A percentile compares a stretch with the other conserved stretches of the same genome.
phyloP scores from a whole-genome alignment of 2,329 filamentous ascomycete species.

The Plenodomus tracheiphilus region DNA sequence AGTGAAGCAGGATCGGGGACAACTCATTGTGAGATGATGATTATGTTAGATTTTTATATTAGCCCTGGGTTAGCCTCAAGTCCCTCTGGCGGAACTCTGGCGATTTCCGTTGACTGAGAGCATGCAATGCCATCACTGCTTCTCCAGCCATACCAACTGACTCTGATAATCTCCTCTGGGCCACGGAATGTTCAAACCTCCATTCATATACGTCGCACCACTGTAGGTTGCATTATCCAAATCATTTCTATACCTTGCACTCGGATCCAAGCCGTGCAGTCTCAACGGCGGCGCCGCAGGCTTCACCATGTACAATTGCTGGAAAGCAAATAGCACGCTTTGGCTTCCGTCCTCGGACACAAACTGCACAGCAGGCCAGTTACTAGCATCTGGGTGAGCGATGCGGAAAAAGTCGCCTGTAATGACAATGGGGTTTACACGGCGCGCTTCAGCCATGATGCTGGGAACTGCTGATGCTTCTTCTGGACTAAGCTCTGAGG shows the following conservation, averaged over 20 bases:
- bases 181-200: constrained; percentile 60
- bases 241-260: constrained; percentile 56
- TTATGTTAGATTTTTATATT: too few relatives aligned
- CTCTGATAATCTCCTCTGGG: constrained; percentile 59
- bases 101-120: too few relatives aligned
- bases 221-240: constrained; percentile 58
- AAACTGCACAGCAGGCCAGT: constrained; percentile 66
- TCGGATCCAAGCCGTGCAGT: constrained; percentile 60
- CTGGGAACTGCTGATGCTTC: constrained; percentile 59
- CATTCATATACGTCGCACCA: constrained; percentile 65
- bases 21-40: too few relatives aligned
- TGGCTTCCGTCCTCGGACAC: constrained; percentile 55
- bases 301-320: constrained; percentile 58
- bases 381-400: constrained; percentile 59
- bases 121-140: constrained; percentile 25
- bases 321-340: constrained; percentile 64
- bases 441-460: constrained; percentile 59
- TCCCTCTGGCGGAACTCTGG: too few relatives aligned
- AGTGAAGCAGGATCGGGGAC: too few relatives aligned
- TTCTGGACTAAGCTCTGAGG: constrained; percentile 53
- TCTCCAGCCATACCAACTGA: constrained; percentile 60
- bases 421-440: constrained; percentile 63
- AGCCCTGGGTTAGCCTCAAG: too few relatives aligned
- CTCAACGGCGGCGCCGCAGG: constrained; percentile 58
- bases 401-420: constrained; percentile 64